phyloP scores from a whole-genome alignment of 257 asterid species.

The Lycium ferocissimum region DNA sequence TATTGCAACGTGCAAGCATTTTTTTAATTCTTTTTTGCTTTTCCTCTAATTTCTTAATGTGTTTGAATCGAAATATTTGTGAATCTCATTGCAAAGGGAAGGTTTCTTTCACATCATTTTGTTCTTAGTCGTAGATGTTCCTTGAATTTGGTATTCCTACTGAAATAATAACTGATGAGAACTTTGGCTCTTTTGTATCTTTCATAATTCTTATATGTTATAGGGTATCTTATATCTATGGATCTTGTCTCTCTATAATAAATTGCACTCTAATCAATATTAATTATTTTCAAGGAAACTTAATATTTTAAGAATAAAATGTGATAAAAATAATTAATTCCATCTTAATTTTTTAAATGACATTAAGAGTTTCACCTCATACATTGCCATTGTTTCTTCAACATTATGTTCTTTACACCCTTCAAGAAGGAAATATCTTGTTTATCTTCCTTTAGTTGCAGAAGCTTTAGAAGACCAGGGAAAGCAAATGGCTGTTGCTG shows the following conservation, averaged over 20 bases:
- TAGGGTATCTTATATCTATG: not conserved
- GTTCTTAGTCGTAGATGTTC: not conserved
- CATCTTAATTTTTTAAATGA: too few species aligned
- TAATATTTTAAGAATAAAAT: too few species aligned
- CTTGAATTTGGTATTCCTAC: not conserved
- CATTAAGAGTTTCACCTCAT: not conserved
- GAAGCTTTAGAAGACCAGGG: constrained; percentile 17
- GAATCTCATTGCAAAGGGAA: not conserved
- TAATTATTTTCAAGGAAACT: too few species aligned
- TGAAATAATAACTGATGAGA: not conserved
- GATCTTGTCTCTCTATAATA: not conserved
- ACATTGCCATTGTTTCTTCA: not conserved
- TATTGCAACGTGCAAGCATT: not conserved
- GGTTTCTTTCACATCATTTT: not conserved
- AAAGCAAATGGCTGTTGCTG: constrained; percentile 11
- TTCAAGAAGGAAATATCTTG: not conserved
- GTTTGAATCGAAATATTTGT: not conserved
- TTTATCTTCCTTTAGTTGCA: constrained; percentile 18
- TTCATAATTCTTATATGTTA: not conserved
- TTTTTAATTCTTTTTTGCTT: not conserved
- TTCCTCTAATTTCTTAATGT: not conserved
- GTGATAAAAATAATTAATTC: too few species aligned
- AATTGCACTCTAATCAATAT: too few species aligned
- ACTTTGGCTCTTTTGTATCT: not conserved
- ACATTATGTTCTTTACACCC: not conserved